These are phyloP conservation scores for Gloeophyllum trabeum DNA, from an alignment of 768 basidiomycete genomes.

Conservation along the genomic window DNA sequence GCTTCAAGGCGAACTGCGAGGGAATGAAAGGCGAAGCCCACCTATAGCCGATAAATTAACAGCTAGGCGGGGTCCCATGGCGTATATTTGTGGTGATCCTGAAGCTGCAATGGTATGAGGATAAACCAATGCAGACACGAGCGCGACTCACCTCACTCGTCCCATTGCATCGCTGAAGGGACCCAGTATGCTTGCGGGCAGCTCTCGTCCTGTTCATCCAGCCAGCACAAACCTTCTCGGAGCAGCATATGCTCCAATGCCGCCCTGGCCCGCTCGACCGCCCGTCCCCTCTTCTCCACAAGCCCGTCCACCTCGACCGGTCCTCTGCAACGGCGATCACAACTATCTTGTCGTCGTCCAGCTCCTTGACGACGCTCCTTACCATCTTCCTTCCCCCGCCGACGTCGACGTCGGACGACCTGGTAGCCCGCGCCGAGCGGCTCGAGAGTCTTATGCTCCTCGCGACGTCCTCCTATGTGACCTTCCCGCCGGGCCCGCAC, in stretches of 20 bases:
- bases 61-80: too few relatives aligned
- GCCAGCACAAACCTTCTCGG: constrained; percentile 88
- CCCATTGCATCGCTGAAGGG: constrained; percentile 82
- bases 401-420: constrained; percentile 62
- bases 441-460: constrained; percentile 78
- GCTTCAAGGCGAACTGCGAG: too few relatives aligned
- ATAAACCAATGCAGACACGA: too few relatives aligned
- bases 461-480: constrained; percentile 80
- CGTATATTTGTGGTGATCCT: too few relatives aligned
- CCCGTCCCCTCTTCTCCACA: constrained; percentile 62
- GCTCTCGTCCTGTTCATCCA: constrained; percentile 78
- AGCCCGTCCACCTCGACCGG: constrained; percentile 55
- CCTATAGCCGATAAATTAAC: too few relatives aligned
- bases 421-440: constrained; percentile 91
- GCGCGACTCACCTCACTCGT: too few relatives aligned
- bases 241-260: constrained; percentile 87
- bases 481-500: constrained; percentile 53
- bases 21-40: too few relatives aligned
- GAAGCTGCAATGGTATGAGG: too few relatives aligned
- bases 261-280: constrained; percentile 56
- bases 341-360: constrained; percentile 82
- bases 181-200: constrained; percentile 75
- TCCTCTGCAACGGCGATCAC: constrained; percentile 67
- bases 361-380: constrained; percentile 75
- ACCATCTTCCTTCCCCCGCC: constrained; percentile 69